Evolutionary conservation across 306 rosid species (phyloP).

Genomic region (Hippophae rhamnoides): DNA sequence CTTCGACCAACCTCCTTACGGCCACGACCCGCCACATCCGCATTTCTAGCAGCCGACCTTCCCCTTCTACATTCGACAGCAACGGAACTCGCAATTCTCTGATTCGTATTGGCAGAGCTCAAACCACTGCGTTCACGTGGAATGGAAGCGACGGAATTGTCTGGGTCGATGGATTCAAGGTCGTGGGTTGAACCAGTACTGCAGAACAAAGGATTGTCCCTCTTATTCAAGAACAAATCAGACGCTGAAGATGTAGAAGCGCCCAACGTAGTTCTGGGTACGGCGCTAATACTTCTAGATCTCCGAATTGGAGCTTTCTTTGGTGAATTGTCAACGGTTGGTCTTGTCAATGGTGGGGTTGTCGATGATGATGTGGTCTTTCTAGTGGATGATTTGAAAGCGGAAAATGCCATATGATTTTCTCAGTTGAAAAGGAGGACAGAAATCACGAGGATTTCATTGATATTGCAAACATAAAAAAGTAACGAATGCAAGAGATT

Average conservation of each 20-base stretch:
- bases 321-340: slow-evolving; percentile 14
- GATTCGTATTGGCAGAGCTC: background rate
- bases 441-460: too few relatives aligned
- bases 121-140: too few relatives aligned
- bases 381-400: slow-evolving; percentile 76
- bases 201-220: slow-evolving; percentile 79
- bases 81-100: slow-evolving; percentile 4
- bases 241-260: slow-evolving; percentile 18
- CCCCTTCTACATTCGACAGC: slow-evolving; percentile 28
- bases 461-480: too few relatives aligned
- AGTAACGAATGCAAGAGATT: too few relatives aligned
- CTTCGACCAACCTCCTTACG: slow-evolving; percentile 34
- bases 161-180: slow-evolving; percentile 15
- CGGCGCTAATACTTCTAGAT: slow-evolving; percentile 80
- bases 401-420: slow-evolving; percentile 51
- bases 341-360: slow-evolving; percentile 1
- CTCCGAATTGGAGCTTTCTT: slow-evolving; percentile 48
- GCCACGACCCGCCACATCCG: slow-evolving; percentile 19
- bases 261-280: slow-evolving; percentile 30
- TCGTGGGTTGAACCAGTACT: slow-evolving; percentile 18
- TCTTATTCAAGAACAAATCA: slow-evolving; percentile 58
- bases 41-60: slow-evolving; percentile 32
- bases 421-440: too few relatives aligned
- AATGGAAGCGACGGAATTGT: slow-evolving; percentile 4
- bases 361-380: slow-evolving; percentile 31